These are phyloP conservation scores for Paragyromitra xinjiangensis DNA, from an alignment of 495 filamentous ascomycete species.

Conservation along the genomic window DNA sequence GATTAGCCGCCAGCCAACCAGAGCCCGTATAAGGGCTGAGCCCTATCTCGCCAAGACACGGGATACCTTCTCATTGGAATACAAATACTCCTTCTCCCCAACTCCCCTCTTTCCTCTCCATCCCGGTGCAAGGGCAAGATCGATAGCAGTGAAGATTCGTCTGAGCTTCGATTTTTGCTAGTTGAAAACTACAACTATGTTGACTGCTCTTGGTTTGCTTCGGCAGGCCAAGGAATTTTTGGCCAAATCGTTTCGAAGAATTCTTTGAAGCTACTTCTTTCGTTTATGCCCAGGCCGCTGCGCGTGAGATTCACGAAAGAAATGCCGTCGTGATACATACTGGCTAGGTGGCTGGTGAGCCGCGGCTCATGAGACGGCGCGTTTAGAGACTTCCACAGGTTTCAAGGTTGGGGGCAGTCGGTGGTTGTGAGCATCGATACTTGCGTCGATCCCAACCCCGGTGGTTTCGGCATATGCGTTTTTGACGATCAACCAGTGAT, in stretches of 20 bases:
- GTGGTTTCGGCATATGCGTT: neutral
- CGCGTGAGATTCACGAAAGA: constrained; percentile 28
- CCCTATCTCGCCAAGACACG: neutral
- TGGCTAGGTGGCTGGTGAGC: neutral
- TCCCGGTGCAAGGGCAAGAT: constrained; percentile 65
- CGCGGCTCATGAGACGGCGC: neutral
- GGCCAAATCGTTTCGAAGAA: constrained; percentile 24
- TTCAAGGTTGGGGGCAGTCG: neutral
- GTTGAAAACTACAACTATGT: constrained; percentile 65
- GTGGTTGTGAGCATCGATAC: neutral
- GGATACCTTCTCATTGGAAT: constrained; percentile 47
- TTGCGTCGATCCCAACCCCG: neutral
- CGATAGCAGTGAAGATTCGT: constrained; percentile 64
- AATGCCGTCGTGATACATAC: neutral
- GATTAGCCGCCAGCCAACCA: constrained; percentile 16
- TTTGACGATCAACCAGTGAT: neutral
- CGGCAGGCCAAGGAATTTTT: constrained; percentile 62
- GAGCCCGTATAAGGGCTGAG: neutral
- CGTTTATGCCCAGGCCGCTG: constrained; percentile 28
- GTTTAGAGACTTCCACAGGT: neutral
- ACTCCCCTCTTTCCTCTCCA: constrained; percentile 56
- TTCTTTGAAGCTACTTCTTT: constrained; percentile 23
- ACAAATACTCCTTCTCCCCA: constrained; percentile 50
- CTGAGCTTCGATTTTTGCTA: constrained; percentile 61
- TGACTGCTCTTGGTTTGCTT: constrained; percentile 60